Evolutionary conservation across 257 asterid genomes (phyloP).

Genomic region (Ballota nigra): DNA sequence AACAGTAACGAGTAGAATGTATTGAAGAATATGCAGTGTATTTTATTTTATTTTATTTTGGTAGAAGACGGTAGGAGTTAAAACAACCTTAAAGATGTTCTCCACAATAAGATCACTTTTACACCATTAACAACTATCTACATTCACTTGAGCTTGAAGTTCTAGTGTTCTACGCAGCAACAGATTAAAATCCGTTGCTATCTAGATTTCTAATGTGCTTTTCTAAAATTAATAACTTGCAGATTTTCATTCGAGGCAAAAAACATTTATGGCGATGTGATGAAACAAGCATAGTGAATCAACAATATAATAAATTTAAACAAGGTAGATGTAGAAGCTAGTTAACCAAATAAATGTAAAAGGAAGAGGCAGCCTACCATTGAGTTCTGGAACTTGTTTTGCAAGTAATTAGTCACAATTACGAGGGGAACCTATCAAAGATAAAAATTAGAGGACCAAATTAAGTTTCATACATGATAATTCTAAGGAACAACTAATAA

Average conservation of each 20-base stretch:
- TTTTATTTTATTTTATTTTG: background rate
- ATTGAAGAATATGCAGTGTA: background rate
- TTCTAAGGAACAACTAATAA: background rate
- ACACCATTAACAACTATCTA: background rate
- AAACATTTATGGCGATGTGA: background rate
- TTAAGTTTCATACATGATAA: slow-evolving; percentile 14
- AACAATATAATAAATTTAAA: background rate
- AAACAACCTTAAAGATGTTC: background rate
- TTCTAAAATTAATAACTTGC: background rate
- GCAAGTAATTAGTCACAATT: slow-evolving; percentile 75
- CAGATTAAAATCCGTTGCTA: background rate
- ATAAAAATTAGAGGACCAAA: background rate
- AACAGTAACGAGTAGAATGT: background rate
- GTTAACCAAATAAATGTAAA: slow-evolving; percentile 4
- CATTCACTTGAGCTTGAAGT: background rate
- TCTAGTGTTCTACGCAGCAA: background rate
- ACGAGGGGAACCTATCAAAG: slow-evolving; percentile 84
- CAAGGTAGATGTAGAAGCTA: background rate
- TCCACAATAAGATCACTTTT: background rate
- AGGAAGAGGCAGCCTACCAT: slow-evolving; percentile 55
- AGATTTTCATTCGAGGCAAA: background rate
- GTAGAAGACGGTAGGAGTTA: background rate
- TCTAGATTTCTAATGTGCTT: background rate
- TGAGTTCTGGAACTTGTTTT: slow-evolving; percentile 79
- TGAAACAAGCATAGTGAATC: background rate